A percentile compares a stretch with the other conserved stretches of the same genome.
phyloP scores from a whole-genome alignment of 176 grass and related monocot genomes.

The Poa annua region DNA sequence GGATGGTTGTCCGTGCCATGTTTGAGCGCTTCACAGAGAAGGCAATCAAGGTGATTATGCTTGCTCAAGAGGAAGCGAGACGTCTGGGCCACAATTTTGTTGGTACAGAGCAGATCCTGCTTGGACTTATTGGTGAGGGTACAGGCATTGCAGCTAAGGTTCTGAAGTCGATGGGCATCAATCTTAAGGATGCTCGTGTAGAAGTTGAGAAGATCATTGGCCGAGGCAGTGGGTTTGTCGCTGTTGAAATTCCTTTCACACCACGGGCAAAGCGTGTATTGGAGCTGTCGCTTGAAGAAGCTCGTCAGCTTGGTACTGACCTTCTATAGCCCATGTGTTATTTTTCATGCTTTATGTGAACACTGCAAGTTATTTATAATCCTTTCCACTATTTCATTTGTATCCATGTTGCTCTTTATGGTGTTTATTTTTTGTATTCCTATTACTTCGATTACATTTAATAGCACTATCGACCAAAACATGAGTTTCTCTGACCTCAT shows the following conservation, averaged over 20 bases:
- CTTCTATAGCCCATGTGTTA: not conserved
- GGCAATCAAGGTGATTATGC: constrained; percentile 98
- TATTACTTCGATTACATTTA: constrained; percentile 3
- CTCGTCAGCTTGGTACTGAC: constrained; percentile 81
- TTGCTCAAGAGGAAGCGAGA: constrained; percentile 95
- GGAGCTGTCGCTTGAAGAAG: constrained; percentile 93
- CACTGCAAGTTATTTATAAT: not conserved
- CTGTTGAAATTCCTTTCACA: constrained; percentile 98
- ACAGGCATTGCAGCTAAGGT: constrained; percentile 94
- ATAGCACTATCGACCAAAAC: not conserved
- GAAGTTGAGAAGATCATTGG: constrained; percentile 98
- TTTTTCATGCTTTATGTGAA: constrained; percentile 19
- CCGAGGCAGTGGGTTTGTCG: constrained; percentile 93
- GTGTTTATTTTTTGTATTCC: not conserved
- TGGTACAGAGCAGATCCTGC: constrained; percentile 89
- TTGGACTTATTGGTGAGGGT: constrained; percentile 89
- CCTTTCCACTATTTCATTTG: not conserved
- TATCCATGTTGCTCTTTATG: not conserved
- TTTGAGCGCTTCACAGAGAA: constrained; percentile 94
- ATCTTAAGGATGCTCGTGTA: constrained; percentile 91
- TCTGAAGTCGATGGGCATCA: constrained; percentile 94
- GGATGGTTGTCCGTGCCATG: constrained; percentile 79
- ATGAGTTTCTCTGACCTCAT: not conserved
- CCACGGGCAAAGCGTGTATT: constrained; percentile 95
- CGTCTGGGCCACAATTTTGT: constrained; percentile 92